Evolutionary conservation across 2,329 filamentous ascomycete genomes (phyloP), one percentile per base, ranked within the genome.

Genomic region (Tolypocladium ovalisporum): DNA sequence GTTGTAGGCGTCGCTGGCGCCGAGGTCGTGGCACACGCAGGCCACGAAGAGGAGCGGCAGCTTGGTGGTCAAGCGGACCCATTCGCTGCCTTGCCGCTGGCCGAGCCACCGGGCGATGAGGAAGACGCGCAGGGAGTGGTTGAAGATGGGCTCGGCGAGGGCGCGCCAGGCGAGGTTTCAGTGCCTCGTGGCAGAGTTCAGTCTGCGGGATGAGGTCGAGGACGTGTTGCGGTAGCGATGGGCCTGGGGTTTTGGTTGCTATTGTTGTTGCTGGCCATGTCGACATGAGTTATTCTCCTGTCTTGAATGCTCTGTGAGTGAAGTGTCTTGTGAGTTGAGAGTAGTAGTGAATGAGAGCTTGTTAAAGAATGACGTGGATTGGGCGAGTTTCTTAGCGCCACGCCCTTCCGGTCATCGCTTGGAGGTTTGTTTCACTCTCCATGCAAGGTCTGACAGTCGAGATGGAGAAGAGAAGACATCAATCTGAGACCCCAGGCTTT

Each of bases 11-110:
- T 63, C 60, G n/a, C 68, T 63, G 2, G 66, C 60, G 40, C 71
- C 71, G 13, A 73, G 61, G 61, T 73, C 71, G 57, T 74, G 71
- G 51, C 67, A 68, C 22, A 72, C 63, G 49, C 68, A 66, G 1
- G 70, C 69, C 7, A 71, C 67, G 52, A 74, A 73, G 24, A 74
- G 62, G 19, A 69, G 57, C 1, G 56, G 53, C 1, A 62, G 54
- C 5, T 61, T 58, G 6, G 55, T 40, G 15, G 58, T 55, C n/a
- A n/a, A n/a, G 6, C 42, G 34, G 0, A 44, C 22, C 55, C 60
- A 65, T n/a, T 53, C 40, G 42, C 54, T 58, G 53, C 22, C 15
- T 47, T 67, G 65, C 12, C 56, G 61, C 35, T 64, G 54, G 12
- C 62, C 64, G 2, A 69, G 52, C 58, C 59, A 64, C 29, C 56